Conservation (phyloP, 2,329 filamentous ascomycete genomes). For the Pezicula radicicola region DNA sequence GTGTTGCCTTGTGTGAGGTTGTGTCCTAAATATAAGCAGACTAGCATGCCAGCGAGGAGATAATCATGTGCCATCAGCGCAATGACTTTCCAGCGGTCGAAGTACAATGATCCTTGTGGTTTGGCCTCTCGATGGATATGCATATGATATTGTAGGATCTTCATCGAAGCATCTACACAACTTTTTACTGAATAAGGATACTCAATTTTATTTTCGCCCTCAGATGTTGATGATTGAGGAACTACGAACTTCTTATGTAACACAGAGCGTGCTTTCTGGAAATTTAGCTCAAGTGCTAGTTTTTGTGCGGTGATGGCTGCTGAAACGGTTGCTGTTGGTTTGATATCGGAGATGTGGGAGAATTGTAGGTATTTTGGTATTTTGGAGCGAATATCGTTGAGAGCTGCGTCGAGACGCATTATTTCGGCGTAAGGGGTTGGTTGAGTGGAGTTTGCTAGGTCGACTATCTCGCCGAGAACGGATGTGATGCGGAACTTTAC, state of each 20-base stretch:
- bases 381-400: slow-evolving; percentile 40
- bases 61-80: slow-evolving; percentile 20
- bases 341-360: slow-evolving; percentile 41
- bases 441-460: slow-evolving; percentile 45
- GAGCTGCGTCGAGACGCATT: slow-evolving; percentile 42
- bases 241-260: slow-evolving; percentile 20
- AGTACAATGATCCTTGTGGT: slow-evolving; percentile 5
- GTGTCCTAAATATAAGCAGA: slow-evolving; percentile 21
- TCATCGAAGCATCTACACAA: slow-evolving; percentile 48
- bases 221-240: slow-evolving; percentile 42
- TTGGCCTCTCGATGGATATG: slow-evolving; percentile 11
- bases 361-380: slow-evolving; percentile 47
- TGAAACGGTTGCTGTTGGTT: slow-evolving; percentile 37
- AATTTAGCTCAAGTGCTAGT: slow-evolving; percentile 29
- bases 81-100: slow-evolving; percentile 16
- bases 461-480: slow-evolving; percentile 50
- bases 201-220: slow-evolving; percentile 42
- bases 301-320: slow-evolving; percentile 42
- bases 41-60: slow-evolving; percentile 21
- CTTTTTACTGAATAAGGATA: slow-evolving; percentile 51
- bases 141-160: slow-evolving; percentile 43
- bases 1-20: slow-evolving; percentile 3
- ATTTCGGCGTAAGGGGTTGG: slow-evolving; percentile 47
- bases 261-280: slow-evolving; percentile 20
- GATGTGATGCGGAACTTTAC: slow-evolving; percentile 45